Conservation (phyloP, 257 asterid genomes). For the Primulina huaijiensis region DNA sequence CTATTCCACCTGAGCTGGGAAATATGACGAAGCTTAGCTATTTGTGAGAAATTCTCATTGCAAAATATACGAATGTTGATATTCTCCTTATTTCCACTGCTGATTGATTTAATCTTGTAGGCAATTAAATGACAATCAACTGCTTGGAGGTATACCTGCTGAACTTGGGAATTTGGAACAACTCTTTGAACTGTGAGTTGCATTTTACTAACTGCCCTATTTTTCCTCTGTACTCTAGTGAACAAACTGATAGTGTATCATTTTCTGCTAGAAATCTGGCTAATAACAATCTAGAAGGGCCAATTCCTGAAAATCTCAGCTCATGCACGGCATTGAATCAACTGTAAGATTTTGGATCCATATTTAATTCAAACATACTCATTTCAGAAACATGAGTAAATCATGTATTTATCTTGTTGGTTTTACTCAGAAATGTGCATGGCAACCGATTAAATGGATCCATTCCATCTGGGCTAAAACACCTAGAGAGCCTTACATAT, state of each 20-base stretch:
- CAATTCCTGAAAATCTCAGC: conserved; percentile 89
- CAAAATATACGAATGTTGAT: background rate
- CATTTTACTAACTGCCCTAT: background rate
- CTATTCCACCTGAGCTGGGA: conserved; percentile 85
- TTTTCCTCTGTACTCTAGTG: background rate
- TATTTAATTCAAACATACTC: background rate
- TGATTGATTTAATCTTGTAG: conserved; percentile 38
- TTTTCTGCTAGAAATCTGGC: conserved; percentile 69
- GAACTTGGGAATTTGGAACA: conserved; percentile 88
- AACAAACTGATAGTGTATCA: background rate
- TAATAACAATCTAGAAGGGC: conserved; percentile 79
- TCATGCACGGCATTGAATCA: conserved; percentile 92
- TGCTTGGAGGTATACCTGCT: conserved; percentile 73
- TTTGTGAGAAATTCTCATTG: conserved; percentile 47
- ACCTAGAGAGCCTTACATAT: conserved; percentile 87
- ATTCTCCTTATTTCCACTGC: background rate
- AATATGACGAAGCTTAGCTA: conserved; percentile 92
- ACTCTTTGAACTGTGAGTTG: conserved; percentile 86
- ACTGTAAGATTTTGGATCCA: conserved; percentile 45
- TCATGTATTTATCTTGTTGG: background rate
- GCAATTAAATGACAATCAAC: conserved; percentile 86
- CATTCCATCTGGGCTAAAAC: conserved; percentile 76
- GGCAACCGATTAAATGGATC: conserved; percentile 80
- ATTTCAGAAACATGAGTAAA: background rate
- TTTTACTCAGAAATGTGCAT: conserved; percentile 67